Evolutionary conservation across 441 rosid species (phyloP), one percentile per base, ranked within the genome.

Genomic region (Adansonia grandidieri): DNA sequence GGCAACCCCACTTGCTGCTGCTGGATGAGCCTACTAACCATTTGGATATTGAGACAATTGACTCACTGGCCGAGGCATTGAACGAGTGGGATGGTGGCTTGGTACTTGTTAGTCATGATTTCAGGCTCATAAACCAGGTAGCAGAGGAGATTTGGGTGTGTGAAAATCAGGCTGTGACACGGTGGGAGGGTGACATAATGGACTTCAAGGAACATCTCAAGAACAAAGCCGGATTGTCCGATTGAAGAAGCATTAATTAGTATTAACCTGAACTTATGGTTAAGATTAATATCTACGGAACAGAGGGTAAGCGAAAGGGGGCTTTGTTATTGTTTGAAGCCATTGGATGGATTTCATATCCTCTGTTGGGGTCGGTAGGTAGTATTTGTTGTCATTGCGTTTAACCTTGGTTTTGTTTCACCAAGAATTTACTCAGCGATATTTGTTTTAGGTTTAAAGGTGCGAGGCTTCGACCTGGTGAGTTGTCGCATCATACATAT

Each of bases 21-120:
- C 79, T 96, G 83, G 99, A 96, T 74, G 99, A 96, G 80, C 99
- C 99, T 0, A 96, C 99, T 0, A 94, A 96, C 80, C 99, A 96
- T 82, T 82, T 96, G 91, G 99, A 96, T 80, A 94, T 96, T 1
- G 99, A 96, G 86, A 96, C 99, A 0, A 96, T 94, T 0, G 99
- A 96, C 78, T 94, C 99, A 0, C 86, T 96, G 19, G 99, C 97
- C 0, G 99, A 96, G 77, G 99, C 99, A 32, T 81, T 96, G 89
- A 96, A 91, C 15, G 97, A 96, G 84, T 96, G 98, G 98, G 99
- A 96, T 13, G 98, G 99, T n/a, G 98, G 99, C 17, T 2, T 96
- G 88, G 99, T 96, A 42, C 92, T 94, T 10, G 99, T 96, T 71
- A 96, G 99, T 85, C 99, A 96, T n/a, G 99, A 96, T 80, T 96